Evolutionary conservation across 2,329 filamentous ascomycete species (phyloP), one percentile per base, ranked within the genome.

Genomic region (Didymella arachidicola): DNA sequence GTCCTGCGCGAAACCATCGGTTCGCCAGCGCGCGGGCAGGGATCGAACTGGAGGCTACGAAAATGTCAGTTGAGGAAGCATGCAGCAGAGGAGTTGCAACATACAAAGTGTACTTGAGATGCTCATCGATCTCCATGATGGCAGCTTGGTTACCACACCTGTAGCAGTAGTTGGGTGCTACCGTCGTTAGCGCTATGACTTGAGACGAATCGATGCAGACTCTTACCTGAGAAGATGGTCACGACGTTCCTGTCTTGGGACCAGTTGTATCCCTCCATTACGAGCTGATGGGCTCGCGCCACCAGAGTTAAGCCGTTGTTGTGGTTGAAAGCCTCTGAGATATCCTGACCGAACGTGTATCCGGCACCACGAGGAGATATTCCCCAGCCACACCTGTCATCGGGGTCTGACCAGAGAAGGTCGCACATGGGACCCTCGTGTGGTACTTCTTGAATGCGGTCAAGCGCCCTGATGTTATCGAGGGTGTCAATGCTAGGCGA

Each of bases 121-220:
- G 93, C 82, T 99, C 95, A 68, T 98, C 95, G 79, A 99, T 99
- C 81, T 98, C 95, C 95, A 99, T 99, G 79, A 99, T 98, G n/a
- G 95, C 95, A 57, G 95, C 95, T 81, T 98, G 95, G 81, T 99
- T 99, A 76, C 95, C 95, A 77, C 95, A 99, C 78, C 95, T 88
- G 85, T 99, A 98, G 83, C 94, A 99, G 84, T 99, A 99, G 68
- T 85, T 84, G 38, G 81, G 81, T 67, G 82, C 82, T 84, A 61
- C 38, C 44, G 42, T 64, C 62, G 68, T 80, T 54, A 80, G 75
- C 12, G 42, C 41, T 7, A 22, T 7, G 53, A 39, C 36, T 14
- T 49, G 34, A 30, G 26, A 29, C 8, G 7, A 26, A 8, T 7
- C 11, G 16, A 16, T 19, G 3, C 22, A 42, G 2, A 2, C 3